Evolutionary conservation across 345 rosid species (phyloP), one percentile per base, ranked within the genome.

Genomic region (Dipteronia dyeriana): DNA sequence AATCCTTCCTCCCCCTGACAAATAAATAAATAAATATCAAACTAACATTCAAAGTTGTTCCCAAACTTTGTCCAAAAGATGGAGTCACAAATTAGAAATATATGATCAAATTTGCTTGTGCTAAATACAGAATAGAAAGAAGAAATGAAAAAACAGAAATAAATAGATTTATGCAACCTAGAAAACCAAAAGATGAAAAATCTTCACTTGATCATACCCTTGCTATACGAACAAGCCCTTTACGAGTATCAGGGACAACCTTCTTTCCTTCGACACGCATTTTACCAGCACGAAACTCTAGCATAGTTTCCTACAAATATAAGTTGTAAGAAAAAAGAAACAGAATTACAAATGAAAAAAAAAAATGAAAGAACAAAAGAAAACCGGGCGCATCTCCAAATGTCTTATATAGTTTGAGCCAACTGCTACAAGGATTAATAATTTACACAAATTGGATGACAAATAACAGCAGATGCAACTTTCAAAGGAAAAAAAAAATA

Each of bases 201-300:
- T 26, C 23, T 57, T 29, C 6, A 22, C 39, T 9, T 69, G 19
- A 47, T 4, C 63, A 70, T 91, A 95, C 98, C 90, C 92, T 86
- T 47, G 86, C 86, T 34, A 96, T 81, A 77, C 97, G 97, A 79
- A 96, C 86, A 79, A 96, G 93, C 47, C 99, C 99, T 83, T 94
- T 96, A 5, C 95, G 92, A 6, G 87, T 4, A 87, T 96, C 99
- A 66, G 98, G 98, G 66, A 90, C 87, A 73, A 94, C 99, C 81
- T 84, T 89, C 69, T 86, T 91, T 45, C 96, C 97, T 82, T 94
- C 97, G 66, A 91, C 78, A 72, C 68, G 43, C 98, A 96, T 94
- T 87, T 94, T 96, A 75, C 99, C 99, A 74, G 99, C 98, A 79
- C 98, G 98, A 85, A 96, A 96, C 87, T 96, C 98, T 76, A 96